Evolutionary conservation across 192 early-diverging fungal species (phyloP).

Genomic region (Dimargaris xerosporica): DNA sequence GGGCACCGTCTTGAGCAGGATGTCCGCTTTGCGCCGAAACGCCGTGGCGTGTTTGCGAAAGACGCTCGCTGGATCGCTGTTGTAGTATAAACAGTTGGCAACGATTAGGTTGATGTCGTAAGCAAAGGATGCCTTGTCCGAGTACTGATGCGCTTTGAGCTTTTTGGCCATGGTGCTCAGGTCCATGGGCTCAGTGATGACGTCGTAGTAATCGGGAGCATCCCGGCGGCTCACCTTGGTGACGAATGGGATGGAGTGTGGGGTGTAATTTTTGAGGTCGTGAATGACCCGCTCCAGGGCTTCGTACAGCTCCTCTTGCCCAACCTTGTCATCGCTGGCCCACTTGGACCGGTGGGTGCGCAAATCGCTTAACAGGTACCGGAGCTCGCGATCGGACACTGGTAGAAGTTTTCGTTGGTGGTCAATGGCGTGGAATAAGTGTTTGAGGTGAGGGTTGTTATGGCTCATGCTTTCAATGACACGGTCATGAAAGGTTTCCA

Average conservation of each 20-base stretch:
- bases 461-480: slow-evolving; percentile 12
- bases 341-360: slow-evolving; percentile 74
- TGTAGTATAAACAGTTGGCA: slow-evolving; percentile 84
- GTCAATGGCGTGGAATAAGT: slow-evolving; percentile 60
- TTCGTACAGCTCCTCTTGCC: slow-evolving; percentile 85
- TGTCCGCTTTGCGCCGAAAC: slow-evolving; percentile 60
- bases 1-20: slow-evolving; percentile 65
- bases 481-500: slow-evolving; percentile 16
- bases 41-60: slow-evolving; percentile 73
- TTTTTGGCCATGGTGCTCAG: slow-evolving; percentile 80
- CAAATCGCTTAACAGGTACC: slow-evolving; percentile 57
- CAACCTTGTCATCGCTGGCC: slow-evolving; percentile 71
- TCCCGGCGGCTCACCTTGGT: slow-evolving; percentile 76
- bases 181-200: slow-evolving; percentile 95
- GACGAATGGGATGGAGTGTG: slow-evolving; percentile 71
- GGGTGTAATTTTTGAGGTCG: slow-evolving; percentile 67
- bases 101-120: slow-evolving; percentile 84
- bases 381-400: slow-evolving; percentile 52
- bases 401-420: slow-evolving; percentile 44
- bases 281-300: slow-evolving; percentile 69
- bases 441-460: slow-evolving; percentile 32
- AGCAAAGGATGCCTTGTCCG: slow-evolving; percentile 73
- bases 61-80: slow-evolving; percentile 72
- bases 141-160: slow-evolving; percentile 61
- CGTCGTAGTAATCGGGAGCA: slow-evolving; percentile 84